Evolutionary conservation across 257 asterid genomes (phyloP), one percentile per base, ranked within the genome.

Genomic region (Nicotiana tomentosiformis): DNA sequence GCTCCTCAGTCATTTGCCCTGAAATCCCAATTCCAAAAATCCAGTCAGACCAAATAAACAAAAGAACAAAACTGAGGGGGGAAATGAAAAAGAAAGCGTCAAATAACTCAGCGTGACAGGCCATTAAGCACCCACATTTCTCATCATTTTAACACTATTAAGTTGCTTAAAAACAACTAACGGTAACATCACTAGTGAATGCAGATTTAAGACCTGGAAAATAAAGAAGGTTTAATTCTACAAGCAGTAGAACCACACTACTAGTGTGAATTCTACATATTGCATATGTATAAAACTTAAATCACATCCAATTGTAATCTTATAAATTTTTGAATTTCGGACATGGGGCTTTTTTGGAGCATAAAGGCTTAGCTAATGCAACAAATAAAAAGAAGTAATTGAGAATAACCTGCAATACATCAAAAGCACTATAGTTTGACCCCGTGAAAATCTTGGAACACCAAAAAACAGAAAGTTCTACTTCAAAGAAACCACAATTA

Each of bases 1-100:
- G 86, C 85, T 92, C 97, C 81, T 93, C 97, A 65, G 98, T 93
- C 99, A 95, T 95, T 87, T 90, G 97, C 68, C 98, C 99, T 95
- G 23, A 29, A 89, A 82, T 2, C 82, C 60, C 58, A 39, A 66
- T 58, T 55, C 55, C 16, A 76, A 51, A 76, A 76, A 51, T 26
- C 39, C 80, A 26, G 39, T 76, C 46, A 76, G 80, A 51, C 17
- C 65, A 15, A 23, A 49, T 1, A 74, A 46, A 49, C 20, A 23
- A 1, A 32, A 18, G 26, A 49, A 26, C 79, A 74, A 49, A 30
- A 1, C 20, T 10, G 33, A 30, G 26, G 37, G 29, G 18, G 11
- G 0, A 46, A 72, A 46, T 72, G 60, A 39, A 69, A 69, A 39
- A 23, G 5, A 32, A 7, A 66, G 74, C 7, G 30, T 66, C 10